Percentiles rank a stretch among this genome's conserved stretches.
These are phyloP conservation scores for Colletotrichum costaricense DNA, from an alignment of 2,329 filamentous ascomycete species.

Conservation along the genomic window DNA sequence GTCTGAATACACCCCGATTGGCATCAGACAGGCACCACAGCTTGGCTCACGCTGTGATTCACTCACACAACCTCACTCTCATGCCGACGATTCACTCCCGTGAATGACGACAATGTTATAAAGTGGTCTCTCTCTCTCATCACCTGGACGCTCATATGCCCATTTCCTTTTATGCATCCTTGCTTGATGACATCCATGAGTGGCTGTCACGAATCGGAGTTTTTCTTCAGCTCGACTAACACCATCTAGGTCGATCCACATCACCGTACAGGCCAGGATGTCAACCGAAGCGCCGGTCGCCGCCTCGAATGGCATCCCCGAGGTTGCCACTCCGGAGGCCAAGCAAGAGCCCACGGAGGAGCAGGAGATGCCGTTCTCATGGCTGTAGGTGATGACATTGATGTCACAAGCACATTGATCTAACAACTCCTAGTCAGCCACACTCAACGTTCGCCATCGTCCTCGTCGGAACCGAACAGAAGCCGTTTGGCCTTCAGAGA, in stretches of 20 bases:
- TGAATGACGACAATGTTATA: not conserved
- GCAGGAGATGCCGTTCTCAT: conserved; percentile 46
- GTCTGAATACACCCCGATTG: not conserved
- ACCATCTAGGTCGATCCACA: not conserved
- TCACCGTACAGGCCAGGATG: conserved; percentile 12
- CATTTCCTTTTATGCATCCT: not conserved
- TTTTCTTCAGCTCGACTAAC: conserved; percentile 1
- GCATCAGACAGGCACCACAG: not conserved
- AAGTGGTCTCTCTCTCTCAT: not conserved
- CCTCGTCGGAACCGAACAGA: conserved; percentile 62
- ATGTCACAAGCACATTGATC: not conserved
- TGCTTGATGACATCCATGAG: not conserved
- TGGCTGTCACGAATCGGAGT: not conserved
- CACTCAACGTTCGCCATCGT: conserved; percentile 68
- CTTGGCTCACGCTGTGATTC: not conserved
- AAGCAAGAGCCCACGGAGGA: conserved; percentile 2
- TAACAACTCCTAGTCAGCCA: conserved; percentile 55
- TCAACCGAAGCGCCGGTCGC: conserved; percentile 11
- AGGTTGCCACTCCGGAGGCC: not conserved
- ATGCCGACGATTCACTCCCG: not conserved
- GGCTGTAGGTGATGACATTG: conserved; percentile 46
- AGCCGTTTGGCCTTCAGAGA: conserved; percentile 68
- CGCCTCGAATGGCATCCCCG: conserved; percentile 19
- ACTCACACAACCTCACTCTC: not conserved
- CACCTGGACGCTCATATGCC: not conserved